Evolutionary conservation across 140 eudicot species (phyloP).

Genomic region (Erigeron philadelphicus): DNA sequence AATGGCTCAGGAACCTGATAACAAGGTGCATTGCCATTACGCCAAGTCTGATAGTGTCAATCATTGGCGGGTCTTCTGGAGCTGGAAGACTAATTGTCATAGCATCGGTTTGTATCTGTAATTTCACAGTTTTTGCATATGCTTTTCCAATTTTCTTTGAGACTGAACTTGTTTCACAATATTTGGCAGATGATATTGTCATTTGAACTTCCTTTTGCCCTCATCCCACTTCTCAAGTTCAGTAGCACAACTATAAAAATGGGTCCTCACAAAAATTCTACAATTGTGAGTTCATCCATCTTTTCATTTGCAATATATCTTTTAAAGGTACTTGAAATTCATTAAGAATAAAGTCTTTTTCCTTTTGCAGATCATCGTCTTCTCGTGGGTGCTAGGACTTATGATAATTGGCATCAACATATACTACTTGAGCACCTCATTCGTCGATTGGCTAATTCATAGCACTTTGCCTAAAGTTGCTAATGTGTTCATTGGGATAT

Average conservation of each 20-base stretch:
- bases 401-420: conserved; percentile 74
- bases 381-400: conserved; percentile 75
- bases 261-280: conserved; percentile 90
- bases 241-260: conserved; percentile 76
- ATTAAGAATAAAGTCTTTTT: neutral
- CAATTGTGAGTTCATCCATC: conserved; percentile 39
- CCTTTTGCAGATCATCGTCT: conserved; percentile 48
- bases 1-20: conserved; percentile 72
- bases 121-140: neutral
- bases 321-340: neutral
- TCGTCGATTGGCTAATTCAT: conserved; percentile 58
- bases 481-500: conserved; percentile 60
- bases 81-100: conserved; percentile 77
- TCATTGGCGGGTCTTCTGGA: conserved; percentile 74
- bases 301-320: neutral
- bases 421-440: conserved; percentile 65
- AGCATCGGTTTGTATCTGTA: conserved; percentile 52
- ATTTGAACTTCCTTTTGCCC: conserved; percentile 94
- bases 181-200: conserved; percentile 74
- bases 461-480: conserved; percentile 50
- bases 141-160: neutral
- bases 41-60: conserved; percentile 70
- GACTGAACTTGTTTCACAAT: neutral
- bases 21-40: conserved; percentile 77
- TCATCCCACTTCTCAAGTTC: conserved; percentile 84